A percentile compares a stretch with the other conserved stretches of the same genome.
Evolutionary conservation across 805 yeast species (phyloP).

Genomic region (Candida cerambycidarum): DNA sequence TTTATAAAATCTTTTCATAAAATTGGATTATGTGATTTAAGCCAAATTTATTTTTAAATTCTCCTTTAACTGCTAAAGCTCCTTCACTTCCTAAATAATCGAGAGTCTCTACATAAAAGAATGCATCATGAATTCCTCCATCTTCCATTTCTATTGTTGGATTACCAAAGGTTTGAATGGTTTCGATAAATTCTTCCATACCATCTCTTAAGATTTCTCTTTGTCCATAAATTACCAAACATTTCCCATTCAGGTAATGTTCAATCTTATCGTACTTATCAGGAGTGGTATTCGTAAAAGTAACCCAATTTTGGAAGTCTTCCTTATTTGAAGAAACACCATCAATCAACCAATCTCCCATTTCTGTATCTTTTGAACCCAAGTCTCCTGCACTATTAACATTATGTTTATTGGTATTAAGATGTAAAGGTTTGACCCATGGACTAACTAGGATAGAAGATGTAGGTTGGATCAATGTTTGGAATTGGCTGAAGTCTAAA

Average conservation of each 20-base stretch:
- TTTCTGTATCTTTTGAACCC: slow-evolving; percentile 24
- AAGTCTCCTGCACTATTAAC: slow-evolving; percentile 30
- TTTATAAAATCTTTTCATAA: slow-evolving; percentile 1
- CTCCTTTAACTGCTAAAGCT: slow-evolving; percentile 23
- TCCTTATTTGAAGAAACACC: slow-evolving; percentile 17
- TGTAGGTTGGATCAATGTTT: slow-evolving; percentile 24
- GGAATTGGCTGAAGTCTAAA: slow-evolving; percentile 14
- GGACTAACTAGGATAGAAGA: slow-evolving; percentile 31
- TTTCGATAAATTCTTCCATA: slow-evolving; percentile 24
- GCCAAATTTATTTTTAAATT: slow-evolving; percentile 21
- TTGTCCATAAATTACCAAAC: slow-evolving; percentile 30
- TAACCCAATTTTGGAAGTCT: slow-evolving; percentile 14
- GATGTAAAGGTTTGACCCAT: slow-evolving; percentile 34
- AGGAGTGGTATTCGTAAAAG: slow-evolving; percentile 24
- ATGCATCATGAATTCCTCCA: slow-evolving; percentile 37
- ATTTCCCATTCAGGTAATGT: slow-evolving; percentile 21
- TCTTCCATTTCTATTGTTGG: slow-evolving; percentile 23
- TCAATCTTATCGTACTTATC: slow-evolving; percentile 27
- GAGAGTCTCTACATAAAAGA: slow-evolving; percentile 35
- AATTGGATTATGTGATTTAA: slow-evolving; percentile 10
- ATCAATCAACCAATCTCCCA: slow-evolving; percentile 36
- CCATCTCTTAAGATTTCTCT: slow-evolving; percentile 33
- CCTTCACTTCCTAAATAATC: slow-evolving; percentile 27
- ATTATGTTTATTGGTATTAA: slow-evolving; percentile 20
- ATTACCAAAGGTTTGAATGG: slow-evolving; percentile 20